A percentile compares a stretch with the other conserved stretches of the same genome.
Conservation (phyloP, 352 stramenopile species). For the Phytophthora lateralis region DNA sequence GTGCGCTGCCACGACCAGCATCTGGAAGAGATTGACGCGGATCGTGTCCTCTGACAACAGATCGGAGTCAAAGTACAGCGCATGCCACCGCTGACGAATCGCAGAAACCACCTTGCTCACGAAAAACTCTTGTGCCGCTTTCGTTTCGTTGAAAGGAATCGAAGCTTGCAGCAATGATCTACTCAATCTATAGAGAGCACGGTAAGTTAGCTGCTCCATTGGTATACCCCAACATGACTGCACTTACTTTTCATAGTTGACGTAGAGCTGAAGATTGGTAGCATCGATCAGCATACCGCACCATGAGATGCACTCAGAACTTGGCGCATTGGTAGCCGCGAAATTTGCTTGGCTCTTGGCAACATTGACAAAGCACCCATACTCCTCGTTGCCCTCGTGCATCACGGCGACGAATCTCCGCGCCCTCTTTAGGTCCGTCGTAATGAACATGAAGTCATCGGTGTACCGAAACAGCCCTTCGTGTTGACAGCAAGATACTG, state of each 20-base stretch:
- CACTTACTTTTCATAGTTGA: constrained; percentile 82
- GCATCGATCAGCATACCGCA: constrained; percentile 77
- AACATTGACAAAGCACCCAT: constrained; percentile 68
- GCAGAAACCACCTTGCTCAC: constrained; percentile 69
- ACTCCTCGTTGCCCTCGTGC: constrained; percentile 65
- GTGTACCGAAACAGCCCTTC: constrained; percentile 78
- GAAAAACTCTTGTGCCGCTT: constrained; percentile 53
- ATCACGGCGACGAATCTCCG: constrained; percentile 60
- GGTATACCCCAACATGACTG: not conserved
- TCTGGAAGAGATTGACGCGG: constrained; percentile 67
- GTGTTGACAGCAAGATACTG: constrained; percentile 43
- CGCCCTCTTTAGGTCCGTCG: constrained; percentile 53
- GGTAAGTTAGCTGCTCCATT: constrained; percentile 9
- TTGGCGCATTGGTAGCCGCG: constrained; percentile 5
- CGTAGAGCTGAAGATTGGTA: constrained; percentile 55
- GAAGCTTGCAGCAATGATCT: constrained; percentile 44
- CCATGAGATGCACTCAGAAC: constrained; percentile 49
- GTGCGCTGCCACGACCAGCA: constrained; percentile 49
- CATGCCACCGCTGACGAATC: constrained; percentile 72
- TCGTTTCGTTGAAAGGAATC: constrained; percentile 67
- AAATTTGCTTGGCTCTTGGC: constrained; percentile 78
- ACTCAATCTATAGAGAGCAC: constrained; percentile 27
- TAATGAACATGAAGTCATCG: constrained; percentile 81
- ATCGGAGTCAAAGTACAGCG: constrained; percentile 61
- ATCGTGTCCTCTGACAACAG: constrained; percentile 50